A percentile compares a stretch with the other conserved stretches of the same genome.
phyloP scores from a whole-genome alignment of 2,329 filamentous ascomycete genomes.

The Verticillium dahliae region DNA sequence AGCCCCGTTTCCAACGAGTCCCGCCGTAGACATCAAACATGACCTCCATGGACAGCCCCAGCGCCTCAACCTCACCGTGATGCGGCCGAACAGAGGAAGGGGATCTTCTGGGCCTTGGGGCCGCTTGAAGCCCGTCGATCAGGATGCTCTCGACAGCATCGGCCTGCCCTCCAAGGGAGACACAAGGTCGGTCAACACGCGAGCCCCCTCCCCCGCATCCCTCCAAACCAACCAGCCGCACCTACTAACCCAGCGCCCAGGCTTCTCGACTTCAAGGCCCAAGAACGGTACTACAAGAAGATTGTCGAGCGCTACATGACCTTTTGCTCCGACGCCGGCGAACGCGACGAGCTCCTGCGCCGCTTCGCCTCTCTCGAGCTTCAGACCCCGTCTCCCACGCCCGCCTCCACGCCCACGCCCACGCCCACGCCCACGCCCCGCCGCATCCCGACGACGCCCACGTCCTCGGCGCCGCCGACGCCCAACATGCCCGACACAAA shows the following conservation, averaged over 20 bases:
- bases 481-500: conserved; percentile 6
- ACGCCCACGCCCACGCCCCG: conserved; percentile 6
- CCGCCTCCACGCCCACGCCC: conserved; percentile 7
- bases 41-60: background rate
- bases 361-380: conserved; percentile 63
- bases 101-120: conserved; percentile 53
- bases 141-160: conserved; percentile 73
- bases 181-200: conserved; percentile 52
- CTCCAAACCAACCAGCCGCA: conserved; percentile 2
- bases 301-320: conserved; percentile 86
- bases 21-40: background rate
- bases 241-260: conserved; percentile 28
- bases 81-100: conserved; percentile 7
- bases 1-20: background rate
- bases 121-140: conserved; percentile 64
- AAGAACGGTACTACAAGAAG: conserved; percentile 80
- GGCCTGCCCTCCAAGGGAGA: conserved; percentile 91
- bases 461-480: conserved; percentile 6
- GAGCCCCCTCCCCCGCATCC: background rate
- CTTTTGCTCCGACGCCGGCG: conserved; percentile 71
- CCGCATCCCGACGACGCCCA: conserved; percentile 6
- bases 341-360: conserved; percentile 65
- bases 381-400: conserved; percentile 15
- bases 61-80: background rate
- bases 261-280: conserved; percentile 66